Evolutionary conservation across 768 basidiomycete genomes (phyloP).

Genomic region (Pulveroboletus ravenelii): DNA sequence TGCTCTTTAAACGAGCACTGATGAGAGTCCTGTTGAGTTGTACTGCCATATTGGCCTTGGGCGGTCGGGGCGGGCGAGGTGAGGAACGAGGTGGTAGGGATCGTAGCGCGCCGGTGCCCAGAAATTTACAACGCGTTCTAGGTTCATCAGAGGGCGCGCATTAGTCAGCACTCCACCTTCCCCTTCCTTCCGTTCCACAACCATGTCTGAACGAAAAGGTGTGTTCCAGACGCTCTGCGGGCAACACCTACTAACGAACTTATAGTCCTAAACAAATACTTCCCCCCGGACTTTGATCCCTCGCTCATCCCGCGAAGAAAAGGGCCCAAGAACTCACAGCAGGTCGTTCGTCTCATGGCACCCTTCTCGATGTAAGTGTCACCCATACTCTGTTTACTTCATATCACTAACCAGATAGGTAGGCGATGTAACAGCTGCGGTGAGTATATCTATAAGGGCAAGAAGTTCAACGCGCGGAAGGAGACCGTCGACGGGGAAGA

Average conservation of each 20-base stretch:
- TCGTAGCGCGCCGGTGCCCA: constrained; percentile 20
- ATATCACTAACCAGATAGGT: constrained; percentile 5
- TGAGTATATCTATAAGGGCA: constrained; percentile 98
- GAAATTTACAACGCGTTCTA: constrained; percentile 32
- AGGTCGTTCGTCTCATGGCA: constrained; percentile 98
- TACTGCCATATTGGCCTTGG: constrained; percentile 49
- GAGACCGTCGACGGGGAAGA: constrained; percentile 97
- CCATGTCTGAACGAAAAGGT: constrained; percentile 87
- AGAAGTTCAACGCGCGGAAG: constrained; percentile 99
- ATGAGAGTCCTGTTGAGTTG: constrained; percentile 66
- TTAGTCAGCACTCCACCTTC: constrained; percentile 28
- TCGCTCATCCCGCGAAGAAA: constrained; percentile 90
- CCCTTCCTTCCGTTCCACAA: constrained; percentile 8
- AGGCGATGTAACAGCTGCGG: constrained; percentile 95
- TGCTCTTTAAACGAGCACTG: constrained; percentile 49
- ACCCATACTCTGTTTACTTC: neutral
- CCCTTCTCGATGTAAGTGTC: constrained; percentile 89
- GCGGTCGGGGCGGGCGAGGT: constrained; percentile 7
- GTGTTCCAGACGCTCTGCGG: constrained; percentile 1
- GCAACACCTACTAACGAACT: constrained; percentile 6
- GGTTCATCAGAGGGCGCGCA: constrained; percentile 3
- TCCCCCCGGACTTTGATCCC: constrained; percentile 98
- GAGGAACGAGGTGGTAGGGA: constrained; percentile 13
- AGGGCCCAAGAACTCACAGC: constrained; percentile 90
- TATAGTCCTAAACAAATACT: constrained; percentile 88